Percentiles rank a stretch among this genome's conserved stretches.
Evolutionary conservation across 495 filamentous ascomycete genomes (phyloP).

Genomic region (Hypoxylon trugodes): DNA sequence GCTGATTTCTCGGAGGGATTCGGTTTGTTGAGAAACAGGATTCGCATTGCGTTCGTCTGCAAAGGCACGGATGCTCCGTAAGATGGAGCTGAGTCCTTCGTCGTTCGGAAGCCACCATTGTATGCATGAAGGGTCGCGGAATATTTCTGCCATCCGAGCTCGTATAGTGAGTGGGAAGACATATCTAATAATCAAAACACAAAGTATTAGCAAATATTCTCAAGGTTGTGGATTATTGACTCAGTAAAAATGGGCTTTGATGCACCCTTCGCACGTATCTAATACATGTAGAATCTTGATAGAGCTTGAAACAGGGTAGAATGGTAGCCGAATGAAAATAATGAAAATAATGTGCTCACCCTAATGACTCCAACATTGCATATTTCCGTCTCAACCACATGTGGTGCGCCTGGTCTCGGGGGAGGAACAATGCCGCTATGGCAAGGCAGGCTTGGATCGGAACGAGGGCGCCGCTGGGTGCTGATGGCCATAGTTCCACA

Average conservation of each 20-base stretch:
- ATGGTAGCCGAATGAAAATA: not conserved
- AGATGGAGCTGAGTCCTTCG: slow-evolving; percentile 72
- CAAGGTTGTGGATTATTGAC: not conserved
- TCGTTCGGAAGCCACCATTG: slow-evolving; percentile 91
- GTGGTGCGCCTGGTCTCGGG: slow-evolving; percentile 72
- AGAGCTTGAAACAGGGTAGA: not conserved
- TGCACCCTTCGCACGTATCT: not conserved
- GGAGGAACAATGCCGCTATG: slow-evolving; percentile 80
- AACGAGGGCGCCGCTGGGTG: slow-evolving; percentile 72
- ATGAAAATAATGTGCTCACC: slow-evolving; percentile 65
- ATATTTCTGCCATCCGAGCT: slow-evolving; percentile 73
- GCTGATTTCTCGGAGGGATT: slow-evolving; percentile 78
- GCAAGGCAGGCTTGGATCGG: slow-evolving; percentile 79
- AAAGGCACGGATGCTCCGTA: slow-evolving; percentile 79
- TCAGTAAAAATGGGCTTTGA: not conserved
- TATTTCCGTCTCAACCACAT: slow-evolving; percentile 86
- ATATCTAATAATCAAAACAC: slow-evolving; percentile 64
- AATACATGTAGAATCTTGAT: not conserved
- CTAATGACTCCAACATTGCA: slow-evolving; percentile 78
- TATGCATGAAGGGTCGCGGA: slow-evolving; percentile 70
- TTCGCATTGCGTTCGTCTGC: slow-evolving; percentile 74
- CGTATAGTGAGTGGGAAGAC: slow-evolving; percentile 81
- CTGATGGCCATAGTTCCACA: slow-evolving; percentile 75
- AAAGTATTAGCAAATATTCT: slow-evolving; percentile 28
- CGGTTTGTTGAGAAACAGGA: slow-evolving; percentile 67